A percentile compares a stretch with the other conserved stretches of the same genome.
phyloP scores from a whole-genome alignment of 129 eudicot species.

The Sambucus nigra region DNA sequence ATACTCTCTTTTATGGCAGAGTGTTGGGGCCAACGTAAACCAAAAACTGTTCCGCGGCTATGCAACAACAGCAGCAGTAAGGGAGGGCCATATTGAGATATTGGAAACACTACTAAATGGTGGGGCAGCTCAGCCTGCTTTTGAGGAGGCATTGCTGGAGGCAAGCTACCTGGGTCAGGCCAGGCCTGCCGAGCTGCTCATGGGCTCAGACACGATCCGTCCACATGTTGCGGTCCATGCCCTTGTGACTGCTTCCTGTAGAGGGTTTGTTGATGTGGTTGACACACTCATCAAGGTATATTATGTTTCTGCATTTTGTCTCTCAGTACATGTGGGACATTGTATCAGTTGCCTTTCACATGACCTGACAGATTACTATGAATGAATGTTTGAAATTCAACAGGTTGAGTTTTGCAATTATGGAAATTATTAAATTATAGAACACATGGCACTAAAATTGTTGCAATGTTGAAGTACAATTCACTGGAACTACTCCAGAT shows the following conservation, averaged over 20 bases:
- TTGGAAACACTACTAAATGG: constrained; percentile 54
- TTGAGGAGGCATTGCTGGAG: constrained; percentile 82
- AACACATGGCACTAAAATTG: not conserved
- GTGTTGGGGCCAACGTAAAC: constrained; percentile 63
- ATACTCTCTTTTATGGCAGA: constrained; percentile 28
- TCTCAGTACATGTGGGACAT: not conserved
- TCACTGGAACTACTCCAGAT: not conserved
- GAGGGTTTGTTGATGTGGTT: constrained; percentile 63
- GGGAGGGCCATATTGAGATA: constrained; percentile 66
- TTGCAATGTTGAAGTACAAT: not conserved
- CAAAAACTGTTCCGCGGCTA: constrained; percentile 73
- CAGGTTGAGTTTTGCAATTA: too few species aligned
- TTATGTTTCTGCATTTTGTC: not conserved
- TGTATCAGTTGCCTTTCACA: too few species aligned
- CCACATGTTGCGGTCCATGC: constrained; percentile 59
- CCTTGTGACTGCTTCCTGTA: constrained; percentile 56
- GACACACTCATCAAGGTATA: constrained; percentile 67
- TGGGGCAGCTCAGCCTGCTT: constrained; percentile 65
- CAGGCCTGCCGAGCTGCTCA: constrained; percentile 43
- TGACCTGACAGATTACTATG: too few species aligned
- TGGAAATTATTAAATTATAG: too few species aligned
- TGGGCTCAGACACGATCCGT: constrained; percentile 69
- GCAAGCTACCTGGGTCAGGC: constrained; percentile 61
- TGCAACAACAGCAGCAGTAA: constrained; percentile 71
- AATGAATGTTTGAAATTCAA: too few species aligned